Evolutionary conservation across 331 rosid genomes (phyloP).

Genomic region (Rhamnella rubrinervis): DNA sequence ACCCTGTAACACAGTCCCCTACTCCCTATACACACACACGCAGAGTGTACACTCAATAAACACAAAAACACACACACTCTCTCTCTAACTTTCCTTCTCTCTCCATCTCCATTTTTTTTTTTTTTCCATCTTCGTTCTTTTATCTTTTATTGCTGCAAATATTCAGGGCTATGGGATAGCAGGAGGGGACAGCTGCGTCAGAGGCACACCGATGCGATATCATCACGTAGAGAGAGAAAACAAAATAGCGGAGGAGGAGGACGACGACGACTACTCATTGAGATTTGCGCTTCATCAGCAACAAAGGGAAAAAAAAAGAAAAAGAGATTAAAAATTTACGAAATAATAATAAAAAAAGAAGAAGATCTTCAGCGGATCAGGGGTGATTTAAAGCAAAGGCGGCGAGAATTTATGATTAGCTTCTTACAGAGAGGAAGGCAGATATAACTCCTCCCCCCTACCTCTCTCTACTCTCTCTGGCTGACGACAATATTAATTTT

Average conservation of each 20-base stretch:
- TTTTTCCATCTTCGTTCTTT: not conserved
- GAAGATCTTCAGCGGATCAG: slow-evolving; percentile 62
- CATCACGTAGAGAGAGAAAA: slow-evolving; percentile 9
- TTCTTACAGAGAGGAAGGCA: not conserved
- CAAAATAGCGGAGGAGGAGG: not conserved
- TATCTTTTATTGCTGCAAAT: slow-evolving; percentile 11
- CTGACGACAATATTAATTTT: slow-evolving; percentile 23
- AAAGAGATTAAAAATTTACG: slow-evolving; percentile 1
- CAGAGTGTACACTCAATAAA: not conserved
- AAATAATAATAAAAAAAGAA: not conserved
- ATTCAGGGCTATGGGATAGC: slow-evolving; percentile 9
- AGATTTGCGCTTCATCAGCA: slow-evolving; percentile 58
- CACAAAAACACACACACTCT: slow-evolving; percentile 5
- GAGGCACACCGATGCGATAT: slow-evolving; percentile 24
- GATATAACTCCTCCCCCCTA: not conserved
- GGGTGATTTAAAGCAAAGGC: slow-evolving; percentile 62
- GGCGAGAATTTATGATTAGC: slow-evolving; percentile 60
- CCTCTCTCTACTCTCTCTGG: not conserved
- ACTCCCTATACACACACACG: slow-evolving; percentile 31
- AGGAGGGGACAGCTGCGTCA: slow-evolving; percentile 43
- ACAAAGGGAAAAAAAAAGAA: not conserved
- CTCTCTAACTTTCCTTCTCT: slow-evolving; percentile 1
- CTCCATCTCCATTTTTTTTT: not conserved
- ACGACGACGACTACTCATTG: slow-evolving; percentile 27
- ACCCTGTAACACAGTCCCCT: slow-evolving; percentile 74